These are phyloP conservation scores for Rosa multiflora DNA, from an alignment of 306 rosid species.

Conservation along the genomic window DNA sequence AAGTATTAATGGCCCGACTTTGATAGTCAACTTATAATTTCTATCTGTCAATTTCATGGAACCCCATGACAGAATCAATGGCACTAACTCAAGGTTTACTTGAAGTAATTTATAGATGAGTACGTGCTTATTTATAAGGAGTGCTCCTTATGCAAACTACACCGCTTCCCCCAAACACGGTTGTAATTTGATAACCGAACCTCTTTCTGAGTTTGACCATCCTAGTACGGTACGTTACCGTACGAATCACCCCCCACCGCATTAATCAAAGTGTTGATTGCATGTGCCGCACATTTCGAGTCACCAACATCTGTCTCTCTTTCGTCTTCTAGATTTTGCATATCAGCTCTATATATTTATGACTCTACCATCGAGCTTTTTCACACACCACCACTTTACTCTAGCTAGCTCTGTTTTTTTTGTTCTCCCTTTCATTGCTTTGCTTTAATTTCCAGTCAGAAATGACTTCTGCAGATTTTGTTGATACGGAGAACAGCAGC, in stretches of 20 bases:
- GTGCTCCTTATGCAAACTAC: slow-evolving; percentile 8
- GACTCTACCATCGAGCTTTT: not conserved
- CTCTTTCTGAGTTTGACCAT: not conserved
- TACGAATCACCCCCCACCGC: slow-evolving; percentile 2
- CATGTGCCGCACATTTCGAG: not conserved
- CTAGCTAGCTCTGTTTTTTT: not conserved
- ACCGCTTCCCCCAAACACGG: slow-evolving; percentile 10
- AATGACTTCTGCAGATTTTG: slow-evolving; percentile 5
- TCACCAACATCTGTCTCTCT: slow-evolving; percentile 7
- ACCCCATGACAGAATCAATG: not conserved
- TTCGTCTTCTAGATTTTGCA: not conserved
- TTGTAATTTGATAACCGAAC: not conserved
- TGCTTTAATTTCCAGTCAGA: not conserved
- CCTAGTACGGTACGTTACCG: not conserved
- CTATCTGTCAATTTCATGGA: not conserved
- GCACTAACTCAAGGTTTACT: not conserved
- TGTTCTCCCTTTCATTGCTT: not conserved
- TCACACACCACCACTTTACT: not conserved
- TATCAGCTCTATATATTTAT: not conserved
- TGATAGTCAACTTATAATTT: not conserved
- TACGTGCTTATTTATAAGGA: not conserved
- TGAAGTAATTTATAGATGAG: not conserved
- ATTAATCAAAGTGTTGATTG: not conserved
- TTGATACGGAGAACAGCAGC: not conserved
- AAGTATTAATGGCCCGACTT: not conserved